Percentiles rank a stretch among this genome's conserved stretches.
Evolutionary conservation across 169 alveolate genomes (phyloP).

Genomic region (Cyclospora cayetanensis): DNA sequence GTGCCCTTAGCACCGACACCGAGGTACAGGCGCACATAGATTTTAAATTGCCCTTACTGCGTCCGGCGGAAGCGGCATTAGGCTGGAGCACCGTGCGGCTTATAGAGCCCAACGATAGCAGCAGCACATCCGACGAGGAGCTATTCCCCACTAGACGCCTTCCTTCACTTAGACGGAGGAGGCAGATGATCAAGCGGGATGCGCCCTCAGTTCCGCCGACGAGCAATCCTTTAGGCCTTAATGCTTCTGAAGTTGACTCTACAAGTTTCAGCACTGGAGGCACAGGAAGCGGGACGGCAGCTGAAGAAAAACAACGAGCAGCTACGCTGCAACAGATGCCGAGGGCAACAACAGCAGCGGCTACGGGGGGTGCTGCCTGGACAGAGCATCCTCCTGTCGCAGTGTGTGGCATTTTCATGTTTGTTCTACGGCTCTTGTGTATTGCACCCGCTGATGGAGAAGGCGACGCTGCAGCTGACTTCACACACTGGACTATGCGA

Average conservation of each 20-base stretch:
- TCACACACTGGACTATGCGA: too few species aligned
- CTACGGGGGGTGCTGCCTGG: neutral
- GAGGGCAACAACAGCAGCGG: neutral
- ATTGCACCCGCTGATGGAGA: neutral
- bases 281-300: neutral
- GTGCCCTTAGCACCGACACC: conserved; percentile 6
- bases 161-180: neutral
- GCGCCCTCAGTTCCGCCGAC: neutral
- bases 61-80: neutral
- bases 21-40: neutral
- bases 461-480: neutral
- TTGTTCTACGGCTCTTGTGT: neutral
- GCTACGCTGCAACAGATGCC: neutral
- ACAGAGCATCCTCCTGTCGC: neutral
- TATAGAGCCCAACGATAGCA: conserved; percentile 4
- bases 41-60: conserved; percentile 1
- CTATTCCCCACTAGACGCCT: neutral
- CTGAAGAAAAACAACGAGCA: neutral
- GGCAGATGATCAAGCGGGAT: neutral
- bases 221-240: neutral
- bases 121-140: conserved; percentile 36
- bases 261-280: neutral
- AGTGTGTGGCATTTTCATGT: neutral
- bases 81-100: neutral
- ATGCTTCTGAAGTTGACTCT: too few species aligned